Conservation (phyloP, 2,329 filamentous ascomycete genomes). For the Ambrosiella beaveri region DNA sequence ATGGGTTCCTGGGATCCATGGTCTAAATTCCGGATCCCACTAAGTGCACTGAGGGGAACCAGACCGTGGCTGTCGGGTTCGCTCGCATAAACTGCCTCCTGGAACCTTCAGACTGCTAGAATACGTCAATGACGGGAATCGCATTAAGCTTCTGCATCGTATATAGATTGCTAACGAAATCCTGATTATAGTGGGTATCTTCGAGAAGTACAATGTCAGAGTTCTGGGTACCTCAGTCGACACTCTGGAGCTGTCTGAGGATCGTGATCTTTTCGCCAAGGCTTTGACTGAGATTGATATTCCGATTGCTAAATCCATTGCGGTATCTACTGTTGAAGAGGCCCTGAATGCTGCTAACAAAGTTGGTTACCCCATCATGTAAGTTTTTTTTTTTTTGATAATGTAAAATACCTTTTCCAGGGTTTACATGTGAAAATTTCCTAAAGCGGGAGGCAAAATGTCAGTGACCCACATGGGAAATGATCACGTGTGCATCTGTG, state of each 20-base stretch:
- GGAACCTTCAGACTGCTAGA: too few relatives aligned
- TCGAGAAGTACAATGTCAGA: slow-evolving; percentile 87
- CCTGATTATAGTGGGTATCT: slow-evolving; percentile 47
- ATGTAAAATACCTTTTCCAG: background rate
- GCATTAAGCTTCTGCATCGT: slow-evolving; percentile 1
- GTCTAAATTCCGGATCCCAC: background rate
- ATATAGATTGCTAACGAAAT: background rate
- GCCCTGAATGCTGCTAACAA: slow-evolving; percentile 71
- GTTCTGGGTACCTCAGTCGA: slow-evolving; percentile 89
- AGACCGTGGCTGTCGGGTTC: background rate
- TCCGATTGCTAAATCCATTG: slow-evolving; percentile 90
- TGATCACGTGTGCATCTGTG: slow-evolving; percentile 6
- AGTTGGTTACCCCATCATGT: slow-evolving; percentile 89
- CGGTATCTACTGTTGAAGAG: slow-evolving; percentile 79
- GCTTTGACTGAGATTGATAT: slow-evolving; percentile 95
- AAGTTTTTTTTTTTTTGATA: slow-evolving; percentile 5
- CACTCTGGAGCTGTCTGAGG: slow-evolving; percentile 73
- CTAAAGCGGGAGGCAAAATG: background rate
- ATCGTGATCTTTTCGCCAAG: slow-evolving; percentile 89
- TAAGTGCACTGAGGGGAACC: background rate
- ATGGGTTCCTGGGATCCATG: background rate
- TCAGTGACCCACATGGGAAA: background rate
- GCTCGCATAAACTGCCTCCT: too few relatives aligned
- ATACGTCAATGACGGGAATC: background rate
- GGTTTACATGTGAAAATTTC: background rate